A percentile compares a stretch with the other conserved stretches of the same genome.
phyloP scores from a whole-genome alignment of 164 flowering plant genomes.

The Euptelea pleiosperma region DNA sequence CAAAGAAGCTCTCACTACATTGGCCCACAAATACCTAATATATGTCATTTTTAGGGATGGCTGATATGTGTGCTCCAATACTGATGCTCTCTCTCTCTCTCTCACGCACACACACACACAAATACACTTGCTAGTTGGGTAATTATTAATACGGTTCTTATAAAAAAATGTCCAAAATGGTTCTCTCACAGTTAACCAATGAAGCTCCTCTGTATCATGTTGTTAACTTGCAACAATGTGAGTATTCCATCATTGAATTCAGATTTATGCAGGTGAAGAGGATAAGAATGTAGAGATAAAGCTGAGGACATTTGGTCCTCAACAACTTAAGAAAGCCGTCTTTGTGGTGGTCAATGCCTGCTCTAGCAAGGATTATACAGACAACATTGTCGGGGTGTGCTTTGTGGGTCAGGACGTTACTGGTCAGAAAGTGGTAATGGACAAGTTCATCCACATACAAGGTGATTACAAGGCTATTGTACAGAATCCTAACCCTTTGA shows the following conservation, averaged over 20 bases:
- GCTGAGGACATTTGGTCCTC: conserved; percentile 69
- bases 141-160: too few species aligned
- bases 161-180: too few species aligned
- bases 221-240: conserved; percentile 1
- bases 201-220: not conserved
- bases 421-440: conserved; percentile 87
- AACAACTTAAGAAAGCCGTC: conserved; percentile 45
- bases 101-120: too few species aligned
- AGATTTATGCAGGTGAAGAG: conserved; percentile 78
- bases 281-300: conserved; percentile 92
- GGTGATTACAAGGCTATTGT: conserved; percentile 96
- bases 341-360: conserved; percentile 94
- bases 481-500: conserved; percentile 89
- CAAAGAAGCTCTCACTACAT: too few species aligned
- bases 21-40: too few species aligned
- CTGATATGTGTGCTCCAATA: too few species aligned
- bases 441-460: conserved; percentile 85
- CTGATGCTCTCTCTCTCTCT: too few species aligned
- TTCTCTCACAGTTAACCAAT: not conserved
- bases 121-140: too few species aligned
- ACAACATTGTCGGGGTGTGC: conserved; percentile 86
- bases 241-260: conserved; percentile 11
- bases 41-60: too few species aligned
- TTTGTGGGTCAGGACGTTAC: conserved; percentile 99
- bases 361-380: conserved; percentile 75